A percentile compares a stretch with the other conserved stretches of the same genome.
Conservation (phyloP, 2,329 filamentous ascomycete genomes). For the Endoconidiophora polonica region DNA sequence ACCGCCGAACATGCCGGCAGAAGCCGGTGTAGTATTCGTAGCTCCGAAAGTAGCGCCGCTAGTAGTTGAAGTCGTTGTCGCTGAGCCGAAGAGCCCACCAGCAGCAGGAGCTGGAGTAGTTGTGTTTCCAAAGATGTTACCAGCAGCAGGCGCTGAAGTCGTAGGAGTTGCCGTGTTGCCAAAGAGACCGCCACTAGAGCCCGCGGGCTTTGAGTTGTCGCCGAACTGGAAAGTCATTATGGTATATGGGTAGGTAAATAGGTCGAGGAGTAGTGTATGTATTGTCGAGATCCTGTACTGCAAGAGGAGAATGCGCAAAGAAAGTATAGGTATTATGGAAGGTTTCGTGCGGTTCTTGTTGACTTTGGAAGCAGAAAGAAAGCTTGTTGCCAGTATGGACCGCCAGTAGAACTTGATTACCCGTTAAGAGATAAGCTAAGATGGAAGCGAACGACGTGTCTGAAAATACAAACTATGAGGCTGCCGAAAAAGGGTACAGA, state of each 20-base stretch:
- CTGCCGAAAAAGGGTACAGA: background rate
- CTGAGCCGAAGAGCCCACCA: conserved; percentile 25
- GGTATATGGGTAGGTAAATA: conserved; percentile 6
- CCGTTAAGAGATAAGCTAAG: no score
- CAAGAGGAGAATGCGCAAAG: no score
- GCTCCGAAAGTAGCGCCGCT: conserved; percentile 19
- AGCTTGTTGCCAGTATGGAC: no score
- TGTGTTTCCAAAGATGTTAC: conserved; percentile 16
- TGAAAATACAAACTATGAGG: background rate
- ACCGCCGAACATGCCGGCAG: conserved; percentile 16
- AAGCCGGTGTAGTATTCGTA: conserved; percentile 12
- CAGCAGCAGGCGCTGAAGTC: conserved; percentile 14
- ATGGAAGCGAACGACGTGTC: no score
- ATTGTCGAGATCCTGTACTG: no score
- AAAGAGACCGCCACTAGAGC: conserved; percentile 12
- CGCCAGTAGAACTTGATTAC: no score
- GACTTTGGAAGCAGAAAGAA: no score
- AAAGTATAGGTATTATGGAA: no score
- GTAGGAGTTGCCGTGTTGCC: conserved; percentile 14
- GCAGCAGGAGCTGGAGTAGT: conserved; percentile 23
- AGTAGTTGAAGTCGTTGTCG: conserved; percentile 17
- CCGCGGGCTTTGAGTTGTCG: no score
- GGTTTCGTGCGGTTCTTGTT: no score
- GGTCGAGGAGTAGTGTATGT: background rate
- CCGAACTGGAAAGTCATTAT: conserved; percentile 27